Base-by-base conservation (phyloP, 2,329 filamentous ascomycete genomes). In the Dendrostoma leiphaemia region DNA sequence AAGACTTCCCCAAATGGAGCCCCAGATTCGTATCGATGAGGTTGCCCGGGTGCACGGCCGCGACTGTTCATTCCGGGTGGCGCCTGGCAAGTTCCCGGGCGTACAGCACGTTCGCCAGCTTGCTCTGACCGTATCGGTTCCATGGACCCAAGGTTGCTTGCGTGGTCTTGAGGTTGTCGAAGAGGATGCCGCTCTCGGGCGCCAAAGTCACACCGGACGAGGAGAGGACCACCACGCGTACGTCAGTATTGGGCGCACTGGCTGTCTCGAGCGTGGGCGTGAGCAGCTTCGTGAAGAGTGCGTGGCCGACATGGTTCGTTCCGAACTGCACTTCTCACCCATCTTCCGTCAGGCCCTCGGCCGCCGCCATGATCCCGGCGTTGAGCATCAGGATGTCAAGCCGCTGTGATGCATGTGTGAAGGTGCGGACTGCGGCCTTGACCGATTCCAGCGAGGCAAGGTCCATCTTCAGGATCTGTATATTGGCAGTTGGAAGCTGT, bases 261-360 rank as follows among this genome's bases (percentile, higher is more conserved):
- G 70, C 71, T 48, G 61, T 61, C 6, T 61, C 49, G 46, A 72
- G 56, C 1, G 63, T 15, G 3, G 67, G 68, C 12, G 66, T 40
- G 1, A 79, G 62, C 3, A 72, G 65, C 50, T 71, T 70, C 9
- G 69, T 68, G 12, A 80, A 65, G 3, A 76, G 67, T 5, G 76
- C 74, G 49, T 79, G 76, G 15, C 76, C 76, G 35, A 80, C 59
- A 60, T 80, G 74, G 53, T 81, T 81, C 2, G 71, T 75, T 1
- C 71, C 75, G 54, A 80, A 77, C 55, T 78, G 72, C 9, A 74
- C 58, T 60, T 81, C 78, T 54, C 77, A 80, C 13, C 76, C 76
- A 17, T 80, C 72, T 24, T 32, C 9, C 31, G 10, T 76, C 9
- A 71, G 59, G 3, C 56, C 66, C 31, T 10, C 31, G 0, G 72